phyloP scores from a whole-genome alignment of 805 yeast species.

The Metschnikowia borealis region DNA sequence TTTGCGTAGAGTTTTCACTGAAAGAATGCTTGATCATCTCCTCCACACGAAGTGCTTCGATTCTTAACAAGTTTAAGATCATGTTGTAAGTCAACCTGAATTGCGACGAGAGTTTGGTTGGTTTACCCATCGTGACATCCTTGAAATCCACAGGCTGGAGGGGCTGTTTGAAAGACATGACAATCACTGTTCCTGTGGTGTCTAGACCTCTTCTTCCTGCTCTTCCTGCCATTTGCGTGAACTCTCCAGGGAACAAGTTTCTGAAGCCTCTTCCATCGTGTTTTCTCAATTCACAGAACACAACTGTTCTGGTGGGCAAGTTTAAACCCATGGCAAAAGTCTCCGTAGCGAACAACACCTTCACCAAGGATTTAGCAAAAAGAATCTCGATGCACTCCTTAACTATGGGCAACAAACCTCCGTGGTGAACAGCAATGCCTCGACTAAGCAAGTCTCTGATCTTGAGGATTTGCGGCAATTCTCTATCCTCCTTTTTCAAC shows the following conservation, averaged over 20 bases:
- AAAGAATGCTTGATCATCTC: slow-evolving; percentile 97
- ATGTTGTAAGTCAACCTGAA: slow-evolving; percentile 92
- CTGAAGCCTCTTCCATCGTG: slow-evolving; percentile 88
- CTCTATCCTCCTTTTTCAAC: slow-evolving; percentile 86
- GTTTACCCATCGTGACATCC: slow-evolving; percentile 80
- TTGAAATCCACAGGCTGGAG: slow-evolving; percentile 56
- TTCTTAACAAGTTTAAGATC: slow-evolving; percentile 86
- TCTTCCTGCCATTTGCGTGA: slow-evolving; percentile 98
- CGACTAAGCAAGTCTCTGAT: slow-evolving; percentile 78
- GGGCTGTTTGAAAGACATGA: slow-evolving; percentile 77
- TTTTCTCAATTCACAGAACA: slow-evolving; percentile 78
- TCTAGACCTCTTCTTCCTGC: slow-evolving; percentile 98
- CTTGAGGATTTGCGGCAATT: slow-evolving; percentile 83
- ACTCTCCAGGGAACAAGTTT: slow-evolving; percentile 88
- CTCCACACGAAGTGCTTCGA: slow-evolving; percentile 94
- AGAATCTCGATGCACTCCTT: slow-evolving; percentile 91
- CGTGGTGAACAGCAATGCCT: slow-evolving; percentile 95
- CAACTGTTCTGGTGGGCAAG: slow-evolving; percentile 94
- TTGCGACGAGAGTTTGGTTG: slow-evolving; percentile 87
- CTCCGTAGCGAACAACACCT: slow-evolving; percentile 93
- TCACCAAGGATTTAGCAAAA: slow-evolving; percentile 80
- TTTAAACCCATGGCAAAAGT: slow-evolving; percentile 99
- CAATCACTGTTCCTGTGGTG: slow-evolving; percentile 87
- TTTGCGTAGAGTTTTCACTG: slow-evolving; percentile 84
- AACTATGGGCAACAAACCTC: slow-evolving; percentile 88